Base-by-base conservation (phyloP, 2,329 filamentous ascomycete species). In the Plenodomus lindquistii region DNA sequence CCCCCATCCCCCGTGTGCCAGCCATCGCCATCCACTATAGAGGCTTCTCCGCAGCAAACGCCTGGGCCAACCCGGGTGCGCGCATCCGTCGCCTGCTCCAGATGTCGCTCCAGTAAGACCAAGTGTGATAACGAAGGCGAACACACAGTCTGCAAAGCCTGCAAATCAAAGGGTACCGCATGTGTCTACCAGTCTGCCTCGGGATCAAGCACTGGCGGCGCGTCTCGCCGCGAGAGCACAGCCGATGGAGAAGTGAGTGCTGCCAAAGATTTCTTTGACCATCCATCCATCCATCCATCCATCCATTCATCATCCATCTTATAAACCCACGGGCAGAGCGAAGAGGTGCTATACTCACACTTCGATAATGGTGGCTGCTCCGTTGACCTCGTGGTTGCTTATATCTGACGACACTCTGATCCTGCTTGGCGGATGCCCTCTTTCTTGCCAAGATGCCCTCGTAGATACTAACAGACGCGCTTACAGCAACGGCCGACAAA, bases 51-150 rank as follows among this genome's bases (percentile, higher is more conserved):
- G n/a, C 49, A 55, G 45, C 49, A 61, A 36, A 63, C 61, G 21
- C 58, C 63, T 21, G 53, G 57, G 40, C 60, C 60, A 58, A 66
- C 41, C 61, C 71, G 75, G 48, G 87, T 91, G 82, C 82, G 89
- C 59, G 91, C 88, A 39, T 89, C 86, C 65, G 90, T 93, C 66
- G 89, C 89, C 40, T 94, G 89, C 72, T 78, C 83, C 52, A 81
- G 84, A 55, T 93, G 89, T 68, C 82, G 89, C 48, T 84, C 84
- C 62, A 91, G 88, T 68, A 95, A 94, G 74, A 89, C 93, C 68
- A 93, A 93, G 73, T 95, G 90, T 75, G 85, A 90, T 71, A 94
- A 94, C 73, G 81, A 83, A 59, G 88, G 88, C 51, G 82, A 86
- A 48, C 82, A 82, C 53, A 85, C 84, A 15, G 84, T 83, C 15